These are phyloP conservation scores for Pseudozyma tsukubaensis DNA, from an alignment of 1,284 basidiomycete genomes.

Conservation along the genomic window DNA sequence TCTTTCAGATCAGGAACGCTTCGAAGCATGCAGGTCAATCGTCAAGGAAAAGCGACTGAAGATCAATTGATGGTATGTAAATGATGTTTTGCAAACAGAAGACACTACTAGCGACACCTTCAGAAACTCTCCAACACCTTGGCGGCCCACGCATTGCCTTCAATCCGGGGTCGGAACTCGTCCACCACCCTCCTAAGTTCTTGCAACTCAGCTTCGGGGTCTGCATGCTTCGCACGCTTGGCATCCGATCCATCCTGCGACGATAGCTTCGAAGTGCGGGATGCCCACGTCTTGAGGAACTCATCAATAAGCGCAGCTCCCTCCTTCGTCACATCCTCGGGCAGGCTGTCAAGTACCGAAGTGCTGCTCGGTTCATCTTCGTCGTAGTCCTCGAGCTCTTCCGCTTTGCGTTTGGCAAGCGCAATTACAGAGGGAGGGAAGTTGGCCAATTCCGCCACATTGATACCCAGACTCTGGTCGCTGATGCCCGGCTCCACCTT, in stretches of 20 bases:
- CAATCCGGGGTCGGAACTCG: slow-evolving; percentile 77
- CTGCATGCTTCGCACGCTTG: slow-evolving; percentile 37
- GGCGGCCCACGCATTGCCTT: slow-evolving; percentile 82
- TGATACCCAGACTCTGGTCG: slow-evolving; percentile 98
- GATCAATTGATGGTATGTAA: too few species aligned
- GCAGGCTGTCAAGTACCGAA: slow-evolving; percentile 37
- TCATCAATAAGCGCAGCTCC: slow-evolving; percentile 85
- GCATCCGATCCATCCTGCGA: slow-evolving; percentile 7
- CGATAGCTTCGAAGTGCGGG: too few species aligned
- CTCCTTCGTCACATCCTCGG: slow-evolving; percentile 76
- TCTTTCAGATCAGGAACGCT: slow-evolving; percentile 1
- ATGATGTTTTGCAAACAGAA: neutral
- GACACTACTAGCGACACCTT: neutral
- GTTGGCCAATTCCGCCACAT: slow-evolving; percentile 94
- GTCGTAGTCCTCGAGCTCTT: slow-evolving; percentile 94
- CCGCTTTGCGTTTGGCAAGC: slow-evolving; percentile 93
- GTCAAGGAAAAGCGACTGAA: too few species aligned
- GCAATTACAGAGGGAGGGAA: slow-evolving; percentile 94
- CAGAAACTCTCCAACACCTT: slow-evolving; percentile 72
- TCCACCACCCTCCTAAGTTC: slow-evolving; percentile 77
- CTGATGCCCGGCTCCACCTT: slow-evolving; percentile 80
- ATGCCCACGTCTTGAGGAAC: slow-evolving; percentile 81
- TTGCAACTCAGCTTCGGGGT: slow-evolving; percentile 75
- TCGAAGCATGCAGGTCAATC: neutral
- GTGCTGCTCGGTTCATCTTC: slow-evolving; percentile 20